A percentile compares a stretch with the other conserved stretches of the same genome.
Evolutionary conservation across 164 flowering plant genomes (phyloP).

Genomic region (Stephania japonica): DNA sequence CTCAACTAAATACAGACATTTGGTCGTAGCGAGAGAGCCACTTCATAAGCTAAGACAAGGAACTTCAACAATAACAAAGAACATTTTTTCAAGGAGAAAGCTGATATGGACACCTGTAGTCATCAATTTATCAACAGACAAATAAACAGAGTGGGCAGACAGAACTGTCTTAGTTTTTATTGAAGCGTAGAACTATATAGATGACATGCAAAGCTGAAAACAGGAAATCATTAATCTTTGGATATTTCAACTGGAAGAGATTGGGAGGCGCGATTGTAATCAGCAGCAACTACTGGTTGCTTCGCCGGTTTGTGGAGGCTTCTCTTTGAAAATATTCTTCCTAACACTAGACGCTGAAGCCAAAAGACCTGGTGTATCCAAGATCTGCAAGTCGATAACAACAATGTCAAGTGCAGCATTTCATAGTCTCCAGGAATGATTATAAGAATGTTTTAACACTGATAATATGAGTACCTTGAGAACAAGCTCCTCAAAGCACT

Average conservation of each 20-base stretch:
- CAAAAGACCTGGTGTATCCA: constrained; percentile 81
- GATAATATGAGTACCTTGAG: constrained; percentile 41
- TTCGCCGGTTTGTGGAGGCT: constrained; percentile 53
- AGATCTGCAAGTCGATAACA: constrained; percentile 44
- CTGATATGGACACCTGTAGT: neutral
- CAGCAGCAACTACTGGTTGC: constrained; percentile 64
- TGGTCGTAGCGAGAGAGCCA: too few species aligned
- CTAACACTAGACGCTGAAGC: constrained; percentile 64
- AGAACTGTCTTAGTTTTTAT: neutral
- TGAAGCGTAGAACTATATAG: neutral
- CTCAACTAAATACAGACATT: too few species aligned
- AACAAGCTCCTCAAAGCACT: constrained; percentile 81
- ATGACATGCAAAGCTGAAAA: neutral
- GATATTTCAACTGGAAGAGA: neutral
- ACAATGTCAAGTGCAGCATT: neutral
- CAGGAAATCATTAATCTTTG: neutral
- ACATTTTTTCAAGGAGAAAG: neutral
- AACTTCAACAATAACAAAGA: neutral
- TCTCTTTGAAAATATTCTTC: constrained; percentile 74
- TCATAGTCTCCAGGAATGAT: neutral
- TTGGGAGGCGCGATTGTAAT: neutral
- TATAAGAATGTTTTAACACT: neutral
- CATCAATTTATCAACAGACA: neutral
- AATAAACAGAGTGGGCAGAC: neutral
- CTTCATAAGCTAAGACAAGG: neutral